Base-by-base conservation (phyloP, 306 rosid genomes). In the Herpetospermum pedunculosum region DNA sequence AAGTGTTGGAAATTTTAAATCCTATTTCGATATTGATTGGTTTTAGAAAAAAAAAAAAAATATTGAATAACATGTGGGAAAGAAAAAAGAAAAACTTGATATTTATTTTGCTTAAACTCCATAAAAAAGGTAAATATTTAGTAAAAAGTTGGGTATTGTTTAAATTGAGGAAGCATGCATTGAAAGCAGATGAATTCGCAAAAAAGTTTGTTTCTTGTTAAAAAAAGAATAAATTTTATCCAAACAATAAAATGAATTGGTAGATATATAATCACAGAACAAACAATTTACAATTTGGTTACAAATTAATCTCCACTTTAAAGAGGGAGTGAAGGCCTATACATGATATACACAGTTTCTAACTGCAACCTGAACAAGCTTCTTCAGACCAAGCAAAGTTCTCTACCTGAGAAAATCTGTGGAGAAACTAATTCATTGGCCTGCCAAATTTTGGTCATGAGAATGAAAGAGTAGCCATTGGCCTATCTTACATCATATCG, bases 401-500 rank as follows among this genome's bases (percentile, higher is more conserved):
- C 32, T 64, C 70, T 29, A 28, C n/a, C 41, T 60, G 12, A 49
- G 2, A 58, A 32, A 12, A 2, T 58, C 13, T 62, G 11, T 62
- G 43, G 43, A 62, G 44, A 62, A 34, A 62, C 65, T 28, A 59
- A 29, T 30, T 59, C 67, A 59, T 59, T 59, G 67, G 18, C 67
- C 67, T 28, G 3, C 23, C 41, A 40, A 5, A 38, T 19, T 21
- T 11, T 12, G 50, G 50, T 21, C 48, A 40, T 40, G 35, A 21
- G 3, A 5, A 41, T 6, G 16, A 67, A 41, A 25, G n/a, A 67
- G 40, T 43, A 60, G 54, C 25, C 38, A 4, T 44, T 40, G 8
- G 43, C 46, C 80, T 81, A 80, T 74, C 83, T 92, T 34, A 88
- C 75, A 70, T 76, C 82, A 72, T 84, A 74, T 75, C 84, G 89